Percentiles rank a stretch among this genome's conserved stretches.
Conservation (phyloP, 2,329 filamentous ascomycete species). For the Aspergillus awamori region DNA sequence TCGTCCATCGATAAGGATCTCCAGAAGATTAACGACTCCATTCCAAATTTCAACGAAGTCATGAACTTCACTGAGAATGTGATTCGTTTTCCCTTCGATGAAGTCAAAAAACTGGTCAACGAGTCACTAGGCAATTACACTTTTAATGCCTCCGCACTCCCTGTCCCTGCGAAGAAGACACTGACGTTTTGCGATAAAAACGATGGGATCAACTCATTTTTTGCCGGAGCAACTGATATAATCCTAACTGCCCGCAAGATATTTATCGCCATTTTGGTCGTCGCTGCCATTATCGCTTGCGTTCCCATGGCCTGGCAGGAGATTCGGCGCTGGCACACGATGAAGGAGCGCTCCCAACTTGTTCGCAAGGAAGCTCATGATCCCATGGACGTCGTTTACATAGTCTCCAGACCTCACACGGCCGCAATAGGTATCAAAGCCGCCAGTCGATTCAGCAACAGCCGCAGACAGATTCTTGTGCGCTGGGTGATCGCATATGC, state of each 20-base stretch:
- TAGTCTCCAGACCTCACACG: slow-evolving; percentile 78
- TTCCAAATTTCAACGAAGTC: slow-evolving; percentile 82
- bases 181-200: slow-evolving; percentile 89
- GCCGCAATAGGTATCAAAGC: slow-evolving; percentile 71
- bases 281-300: slow-evolving; percentile 72
- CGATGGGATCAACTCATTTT: slow-evolving; percentile 80
- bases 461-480: slow-evolving; percentile 69
- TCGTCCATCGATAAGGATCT: slow-evolving; percentile 70
- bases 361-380: slow-evolving; percentile 70
- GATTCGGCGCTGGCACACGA: slow-evolving; percentile 72
- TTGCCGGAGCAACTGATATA: slow-evolving; percentile 68
- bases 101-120: slow-evolving; percentile 74
- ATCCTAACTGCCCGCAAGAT: slow-evolving; percentile 70
- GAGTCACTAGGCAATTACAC: slow-evolving; percentile 70
- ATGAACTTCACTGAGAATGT: slow-evolving; percentile 77
- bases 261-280: slow-evolving; percentile 73
- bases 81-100: slow-evolving; percentile 77
- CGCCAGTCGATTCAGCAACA: slow-evolving; percentile 64
- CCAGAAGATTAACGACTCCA: slow-evolving; percentile 71
- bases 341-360: slow-evolving; percentile 69
- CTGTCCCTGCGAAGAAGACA: slow-evolving; percentile 78
- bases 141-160: slow-evolving; percentile 78
- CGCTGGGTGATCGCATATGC: slow-evolving; percentile 86
- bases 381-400: slow-evolving; percentile 84
- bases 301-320: slow-evolving; percentile 80